phyloP scores from a whole-genome alignment of 176 grass and related monocot species.

The Phoenix roebelenii region DNA sequence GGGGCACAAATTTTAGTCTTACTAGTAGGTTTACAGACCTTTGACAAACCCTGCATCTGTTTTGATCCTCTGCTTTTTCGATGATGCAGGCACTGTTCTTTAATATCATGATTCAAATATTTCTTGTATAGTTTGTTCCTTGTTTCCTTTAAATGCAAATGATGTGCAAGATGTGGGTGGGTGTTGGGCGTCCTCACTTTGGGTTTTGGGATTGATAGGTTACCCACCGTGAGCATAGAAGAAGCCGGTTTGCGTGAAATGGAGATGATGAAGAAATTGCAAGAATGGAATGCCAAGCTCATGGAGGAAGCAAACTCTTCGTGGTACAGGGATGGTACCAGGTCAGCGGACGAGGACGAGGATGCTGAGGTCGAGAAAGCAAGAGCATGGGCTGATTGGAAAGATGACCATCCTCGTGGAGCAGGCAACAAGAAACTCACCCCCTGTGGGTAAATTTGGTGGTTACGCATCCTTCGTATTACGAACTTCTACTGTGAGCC shows the following conservation, averaged over 20 bases:
- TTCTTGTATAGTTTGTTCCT: no score
- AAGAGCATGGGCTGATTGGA: conserved; percentile 85
- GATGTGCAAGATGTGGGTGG: no score
- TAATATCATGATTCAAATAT: no score
- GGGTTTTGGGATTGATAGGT: conserved; percentile 19
- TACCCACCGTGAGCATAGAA: conserved; percentile 93
- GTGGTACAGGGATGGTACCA: conserved; percentile 51
- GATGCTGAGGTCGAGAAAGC: conserved; percentile 69
- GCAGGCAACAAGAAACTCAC: conserved; percentile 97
- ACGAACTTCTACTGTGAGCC: no score
- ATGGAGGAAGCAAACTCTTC: conserved; percentile 65
- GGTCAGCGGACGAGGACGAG: conserved; percentile 44
- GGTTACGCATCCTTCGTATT: no score
- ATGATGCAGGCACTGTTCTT: no score
- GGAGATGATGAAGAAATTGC: conserved; percentile 87
- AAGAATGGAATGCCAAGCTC: conserved; percentile 53
- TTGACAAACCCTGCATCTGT: no score
- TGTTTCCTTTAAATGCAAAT: no score
- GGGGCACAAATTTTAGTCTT: no score
- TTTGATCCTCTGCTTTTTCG: no score
- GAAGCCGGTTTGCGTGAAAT: conserved; percentile 77
- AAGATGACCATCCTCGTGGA: conserved; percentile 88
- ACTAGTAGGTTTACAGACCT: no score
- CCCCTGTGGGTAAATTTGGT: conserved; percentile 53
- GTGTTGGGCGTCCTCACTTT: no score